These are phyloP conservation scores for Tinospora cordifolia DNA, from an alignment of 164 flowering plant species.

Conservation along the genomic window DNA sequence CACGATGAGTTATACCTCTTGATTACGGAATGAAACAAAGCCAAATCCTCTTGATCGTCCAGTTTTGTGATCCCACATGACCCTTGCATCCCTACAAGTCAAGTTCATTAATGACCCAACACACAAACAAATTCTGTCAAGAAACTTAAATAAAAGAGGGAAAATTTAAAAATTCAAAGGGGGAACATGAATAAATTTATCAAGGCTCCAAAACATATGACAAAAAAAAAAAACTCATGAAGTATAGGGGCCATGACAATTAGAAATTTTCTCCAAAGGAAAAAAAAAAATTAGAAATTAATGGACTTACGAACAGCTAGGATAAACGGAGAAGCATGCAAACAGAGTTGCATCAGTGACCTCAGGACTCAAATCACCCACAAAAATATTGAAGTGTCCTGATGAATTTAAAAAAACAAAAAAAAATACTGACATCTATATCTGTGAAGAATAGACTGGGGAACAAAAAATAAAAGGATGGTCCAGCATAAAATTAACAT, in stretches of 20 bases:
- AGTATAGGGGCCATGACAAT: neutral
- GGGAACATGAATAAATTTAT: neutral
- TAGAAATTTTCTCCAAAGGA: neutral
- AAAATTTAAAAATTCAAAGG: neutral
- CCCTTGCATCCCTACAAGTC: conserved; percentile 75
- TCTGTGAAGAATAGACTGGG: neutral
- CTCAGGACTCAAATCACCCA: conserved; percentile 90
- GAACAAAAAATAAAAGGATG: conserved; percentile 7
- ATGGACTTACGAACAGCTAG: conserved; percentile 80
- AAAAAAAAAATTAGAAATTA: conserved; percentile 3
- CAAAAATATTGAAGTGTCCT: conserved; percentile 84
- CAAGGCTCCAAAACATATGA: neutral
- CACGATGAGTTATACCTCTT: conserved; percentile 43
- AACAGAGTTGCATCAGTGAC: conserved; percentile 82
- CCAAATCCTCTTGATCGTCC: conserved; percentile 93
- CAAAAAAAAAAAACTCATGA: neutral
- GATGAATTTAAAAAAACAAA: conserved; percentile 19
- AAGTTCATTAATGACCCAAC: neutral
- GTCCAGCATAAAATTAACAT: neutral
- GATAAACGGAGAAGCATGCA: conserved; percentile 81
- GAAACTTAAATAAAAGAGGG: neutral
- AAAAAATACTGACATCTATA: neutral
- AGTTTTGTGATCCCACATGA: conserved; percentile 95
- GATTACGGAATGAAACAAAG: conserved; percentile 78
- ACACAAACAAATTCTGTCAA: neutral